Evolutionary conservation across 306 rosid genomes (phyloP), one percentile per base, ranked within the genome.

Genomic region (Gastrolobium bilobum): DNA sequence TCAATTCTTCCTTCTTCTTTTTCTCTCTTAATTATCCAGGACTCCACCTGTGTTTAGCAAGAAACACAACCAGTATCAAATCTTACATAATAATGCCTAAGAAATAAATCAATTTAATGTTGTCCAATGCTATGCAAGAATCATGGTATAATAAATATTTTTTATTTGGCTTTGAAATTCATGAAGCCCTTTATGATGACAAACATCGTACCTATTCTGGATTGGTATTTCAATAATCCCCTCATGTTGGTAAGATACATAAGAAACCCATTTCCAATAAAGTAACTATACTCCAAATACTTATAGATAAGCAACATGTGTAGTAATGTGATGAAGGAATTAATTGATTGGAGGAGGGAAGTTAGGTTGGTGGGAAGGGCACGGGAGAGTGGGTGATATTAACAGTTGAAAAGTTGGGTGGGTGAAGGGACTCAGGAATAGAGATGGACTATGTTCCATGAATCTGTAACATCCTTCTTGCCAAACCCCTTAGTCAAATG

Each of bases 381-480:
- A 79, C 81, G 88, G 61, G 77, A 75, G 57, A 8, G 87, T 72
- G 85, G 50, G 66, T 50, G 13, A 64, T 29, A 62, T 65, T 43
- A 38, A 67, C 30, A 15, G 42, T 77, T 7, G 76, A 81, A 64
- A 67, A 65, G 80, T 57, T 37, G 30, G 47, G 69, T 31, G 79
- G 64, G 0, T 7, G 34, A 50, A 10, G 44, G n/a, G 10, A 43
- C 52, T 5, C 6, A 30, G 48, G 5, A 60, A 8, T 20, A 44
- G 37, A 35, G 75, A 75, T 13, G 20, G 92, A 79, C 97, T 58
- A 81, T 39, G 70, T 91, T 56, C 97, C 54, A 84, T 87, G 93
- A 84, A 91, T 88, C 89, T 84, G 88, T 86, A 50, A 64, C 88
- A 86, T 91, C 92, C 4, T 62, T 59, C 76, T 30, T 38, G 86